These are phyloP conservation scores for Sanguinoderma infundibulare DNA, from an alignment of 1,284 basidiomycete species.

Conservation along the genomic window DNA sequence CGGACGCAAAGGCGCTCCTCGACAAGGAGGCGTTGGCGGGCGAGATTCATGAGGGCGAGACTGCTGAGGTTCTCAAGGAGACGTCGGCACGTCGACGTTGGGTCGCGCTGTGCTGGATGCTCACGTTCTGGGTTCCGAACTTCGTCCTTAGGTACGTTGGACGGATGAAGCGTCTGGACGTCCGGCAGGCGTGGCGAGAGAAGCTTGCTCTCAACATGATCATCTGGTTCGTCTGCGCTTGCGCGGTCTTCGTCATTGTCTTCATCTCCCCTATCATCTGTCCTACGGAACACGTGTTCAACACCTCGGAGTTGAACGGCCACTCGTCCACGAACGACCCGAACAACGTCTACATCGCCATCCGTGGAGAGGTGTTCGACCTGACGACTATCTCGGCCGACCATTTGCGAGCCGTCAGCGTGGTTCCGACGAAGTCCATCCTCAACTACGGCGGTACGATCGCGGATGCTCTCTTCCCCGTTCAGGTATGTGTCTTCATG, in stretches of 20 bases:
- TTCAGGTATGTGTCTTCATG: conserved; percentile 67
- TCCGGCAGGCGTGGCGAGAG: conserved; percentile 97
- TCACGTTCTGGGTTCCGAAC: conserved; percentile 92
- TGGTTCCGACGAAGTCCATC: conserved; percentile 78
- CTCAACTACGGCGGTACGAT: conserved; percentile 85
- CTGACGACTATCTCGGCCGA: conserved; percentile 61
- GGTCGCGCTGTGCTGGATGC: conserved; percentile 88
- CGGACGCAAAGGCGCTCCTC: conserved; percentile 71
- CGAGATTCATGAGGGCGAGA: conserved; percentile 84
- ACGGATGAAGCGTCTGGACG: conserved; percentile 92
- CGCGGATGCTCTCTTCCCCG: conserved; percentile 87
- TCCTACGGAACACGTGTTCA: conserved; percentile 93
- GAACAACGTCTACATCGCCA: conserved; percentile 79
- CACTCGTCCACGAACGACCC: conserved; percentile 72
- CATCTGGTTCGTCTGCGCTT: conserved; percentile 93
- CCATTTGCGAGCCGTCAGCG: conserved; percentile 73
- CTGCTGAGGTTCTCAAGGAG: conserved; percentile 86
- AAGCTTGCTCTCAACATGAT: conserved; percentile 95
- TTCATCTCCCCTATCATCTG: conserved; percentile 91
- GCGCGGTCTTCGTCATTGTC: conserved; percentile 92
- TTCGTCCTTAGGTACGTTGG: conserved; percentile 74
- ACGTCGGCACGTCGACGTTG: conserved; percentile 82
- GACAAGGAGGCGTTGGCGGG: conserved; percentile 84
- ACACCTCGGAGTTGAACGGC: conserved; percentile 71
- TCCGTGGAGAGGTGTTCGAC: conserved; percentile 95